Evolutionary conservation across 768 basidiomycete genomes (phyloP), one percentile per base, ranked within the genome.

Genomic region (Hirschioporus abietinus): DNA sequence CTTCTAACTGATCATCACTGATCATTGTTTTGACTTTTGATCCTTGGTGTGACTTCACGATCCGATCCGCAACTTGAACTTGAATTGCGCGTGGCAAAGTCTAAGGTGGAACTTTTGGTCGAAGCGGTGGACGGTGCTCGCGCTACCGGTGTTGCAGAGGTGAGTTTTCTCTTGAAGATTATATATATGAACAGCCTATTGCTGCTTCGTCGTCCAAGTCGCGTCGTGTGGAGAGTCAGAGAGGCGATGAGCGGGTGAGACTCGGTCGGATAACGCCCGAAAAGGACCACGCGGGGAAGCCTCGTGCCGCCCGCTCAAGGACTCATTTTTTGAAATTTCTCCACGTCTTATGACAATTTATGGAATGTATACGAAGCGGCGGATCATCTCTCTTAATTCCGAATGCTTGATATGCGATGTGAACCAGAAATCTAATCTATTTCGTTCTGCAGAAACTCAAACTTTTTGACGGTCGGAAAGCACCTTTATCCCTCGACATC

Each of bases 401-500:
- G 30, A 3, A 3, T 30, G 4, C 30, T 30, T 30, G 30, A 30
- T 3, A 3, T 30, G 30, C 30, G 30, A 30, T 30, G 8, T 30
- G 30, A 30, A 30, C 30, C 30, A 8, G 30, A 8, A 30, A 30
- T 30, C 30, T 30, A 52, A 12, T 52, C 12, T 15, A 52, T 52
- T 15, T 12, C 42, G 12, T 6, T 20, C 12, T 52, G 6, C 42
- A 52, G 42, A 61, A 61, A 12, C 12, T 61, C 60, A 25, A 61
- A 23, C 60, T 25, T 0, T 70, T 70, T 27, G 67, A 67, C 17
- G 70, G 70, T 7, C 70, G 69, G 24, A 69, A 71, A 25, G 70
- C 74, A 0, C 66, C 72, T 1, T 69, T 71, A n/a, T 65, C 71
- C 20, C 69, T 68, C 5, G 42, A 70, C 60, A 69, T 73, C 58